Base-by-base conservation (phyloP, 1,284 basidiomycete genomes). In the Golubevia sp. region DNA sequence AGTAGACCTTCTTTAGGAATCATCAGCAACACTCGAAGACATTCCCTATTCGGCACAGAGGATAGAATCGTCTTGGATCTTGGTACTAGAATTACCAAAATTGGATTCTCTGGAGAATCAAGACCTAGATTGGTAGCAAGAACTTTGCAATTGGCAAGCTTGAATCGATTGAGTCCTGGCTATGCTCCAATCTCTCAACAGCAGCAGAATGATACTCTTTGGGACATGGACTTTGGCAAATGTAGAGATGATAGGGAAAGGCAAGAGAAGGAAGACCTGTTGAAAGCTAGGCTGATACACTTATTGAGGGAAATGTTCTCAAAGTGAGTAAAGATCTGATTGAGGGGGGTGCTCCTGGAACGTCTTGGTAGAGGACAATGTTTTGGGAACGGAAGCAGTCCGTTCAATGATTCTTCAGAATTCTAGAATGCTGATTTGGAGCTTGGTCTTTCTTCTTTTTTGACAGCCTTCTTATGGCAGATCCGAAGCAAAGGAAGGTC, bases 401-500 rank as follows among this genome's bases (percentile, higher is more conserved):
- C 20, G 2, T 26, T 23, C 34, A 48, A 56, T 23, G 49, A 25
- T 24, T 25, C 1, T 49, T 56, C 24, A 20, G 18, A 2, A 49
- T 56, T 15, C 55, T 48, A 20, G 48, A 56, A 3, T 34, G 54
- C 4, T 38, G 44, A 49, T 63, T n/a, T n/a, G n/a, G n/a, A n/a
- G n/a, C n/a, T 50, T 48, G 8, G 11, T 13, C 59, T 20, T 7
- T 11, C 18, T 20, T 56, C 13, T 11, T 58, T 7, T 20, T 38
- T 18, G 30, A 1, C 77, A 95, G 94, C 76, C 91, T 93, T 62
- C 87, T 99, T 53, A 87, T 97, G 83, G 91, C 92, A 66, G 97
- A 98, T 80, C 91, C 95, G 0, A 96, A 94, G 83, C 90, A 92
- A 38, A 89, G 96, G 56, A 97, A 96, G 83, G 91, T 99, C 62